Evolutionary conservation across 2,329 filamentous ascomycete genomes (phyloP), one percentile per base, ranked within the genome.

Genomic region (Coleophoma eucalyptorum): DNA sequence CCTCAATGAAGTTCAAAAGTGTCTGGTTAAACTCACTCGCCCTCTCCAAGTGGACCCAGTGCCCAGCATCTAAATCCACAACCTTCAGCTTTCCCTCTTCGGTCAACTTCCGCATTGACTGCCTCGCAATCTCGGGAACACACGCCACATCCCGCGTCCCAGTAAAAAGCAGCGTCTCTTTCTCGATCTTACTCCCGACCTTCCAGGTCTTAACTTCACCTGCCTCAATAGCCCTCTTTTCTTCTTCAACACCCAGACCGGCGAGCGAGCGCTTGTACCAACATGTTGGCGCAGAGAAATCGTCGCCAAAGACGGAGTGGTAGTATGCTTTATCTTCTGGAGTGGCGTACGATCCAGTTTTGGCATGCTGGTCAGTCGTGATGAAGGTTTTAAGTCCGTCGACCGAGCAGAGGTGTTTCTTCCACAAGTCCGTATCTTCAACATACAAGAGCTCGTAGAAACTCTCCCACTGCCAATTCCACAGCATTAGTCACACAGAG

Each of bases 1-100:
- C 42, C 19, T 26, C 21, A 15, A 50, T 37, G 20, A 50, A 50
- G 1, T 15, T 13, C 26, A 20, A 26, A n/a, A 50, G 21, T n/a
- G 50, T 12, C 12, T 31, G n/a, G 48, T 58, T 60, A 10, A 46
- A 43, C 50, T 58, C 50, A 19, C 53, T 40, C n/a, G 8, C 33
- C 47, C 46, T 50, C 50, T 62, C 55, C 18, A 62, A 46, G 50
- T 60, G 57, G 49, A 61, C 50, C 59, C 59, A 62, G 20, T 44
- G 40, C 33, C 42, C 42, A 44, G 53, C 47, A 10, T 56, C 53
- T 19, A 58, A n/a, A 51, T 57, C 51, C 16, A 51, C 42, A 43
- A 54, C 21, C 41, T 32, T 48, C 34, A 60, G 38, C 31, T 54
- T 33, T 4, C 49, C 42, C 11, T 48, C 49, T 15, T 51, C 48